Evolutionary conservation across 1,284 basidiomycete genomes (phyloP), one percentile per base, ranked within the genome.

Genomic region (Sanghuangporus baumii): DNA sequence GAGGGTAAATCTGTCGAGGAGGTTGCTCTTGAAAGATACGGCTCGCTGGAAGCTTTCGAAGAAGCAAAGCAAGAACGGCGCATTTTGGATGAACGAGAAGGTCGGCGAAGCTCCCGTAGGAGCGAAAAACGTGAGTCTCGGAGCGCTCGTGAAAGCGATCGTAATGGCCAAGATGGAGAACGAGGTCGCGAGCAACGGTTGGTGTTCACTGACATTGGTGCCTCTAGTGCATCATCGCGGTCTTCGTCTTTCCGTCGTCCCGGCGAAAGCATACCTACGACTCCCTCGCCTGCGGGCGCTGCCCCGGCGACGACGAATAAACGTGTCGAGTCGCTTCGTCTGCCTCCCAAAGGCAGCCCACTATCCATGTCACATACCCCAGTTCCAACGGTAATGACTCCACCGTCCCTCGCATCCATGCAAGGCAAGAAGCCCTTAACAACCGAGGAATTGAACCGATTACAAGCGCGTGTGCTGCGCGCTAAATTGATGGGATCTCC

Each of bases 391-490:
- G 93, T 94, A 2, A 88, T 96, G 80, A 92, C 93, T 0, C 94
- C 94, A 0, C 80, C 86, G 9, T 69, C 75, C 2, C 70, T 73
- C 9, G 70, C 73, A 14, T 70, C 74, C 18, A 74, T 73, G 46
- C 66, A 71, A 18, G 78, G 85, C 6, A 79, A 57, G 41, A 55
- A 54, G 16, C 47, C 79, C 2, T 70, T 90, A 63, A 89, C 88
- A 0, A 86, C 88, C 6, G 87, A 88, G 36, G 91, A 90, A 40
- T 80, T 99, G 48, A 99, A 99, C 75, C 91, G 89, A 70, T 77
- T 99, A 1, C 96, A 98, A 74, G 97, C 96, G 6, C 90, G 90
- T 68, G 94, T 97, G 1, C 76, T 99, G 16, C 87, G 94, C 18
- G 95, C 96, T 8, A 96, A 93, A 73, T 80, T 99, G 31, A 91